These are phyloP conservation scores for Colletotrichum trifolii DNA, from an alignment of 2,329 filamentous ascomycete species.

Conservation along the genomic window DNA sequence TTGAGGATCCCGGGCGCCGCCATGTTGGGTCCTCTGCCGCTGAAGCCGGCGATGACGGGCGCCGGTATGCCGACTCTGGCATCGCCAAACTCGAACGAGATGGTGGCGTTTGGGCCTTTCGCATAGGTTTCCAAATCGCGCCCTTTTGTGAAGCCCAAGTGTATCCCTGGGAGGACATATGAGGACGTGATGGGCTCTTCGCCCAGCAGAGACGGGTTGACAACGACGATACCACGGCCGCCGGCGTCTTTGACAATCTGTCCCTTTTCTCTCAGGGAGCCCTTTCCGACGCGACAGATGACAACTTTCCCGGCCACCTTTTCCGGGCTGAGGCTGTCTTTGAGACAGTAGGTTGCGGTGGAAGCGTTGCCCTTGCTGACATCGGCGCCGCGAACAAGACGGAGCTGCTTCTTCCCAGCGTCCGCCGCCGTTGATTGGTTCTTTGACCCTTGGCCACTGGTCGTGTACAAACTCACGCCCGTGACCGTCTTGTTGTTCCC, in stretches of 20 bases:
- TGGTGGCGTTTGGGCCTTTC: slow-evolving; percentile 3
- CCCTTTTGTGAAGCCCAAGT: background rate
- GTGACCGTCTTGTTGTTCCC: slow-evolving; percentile 12
- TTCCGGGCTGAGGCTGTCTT: slow-evolving; percentile 12
- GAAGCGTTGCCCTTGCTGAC: slow-evolving; percentile 6
- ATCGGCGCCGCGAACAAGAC: background rate
- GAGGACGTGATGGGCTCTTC: background rate
- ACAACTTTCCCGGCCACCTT: slow-evolving; percentile 11
- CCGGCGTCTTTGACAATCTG: slow-evolving; percentile 12
- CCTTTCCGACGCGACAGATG: slow-evolving; percentile 4
- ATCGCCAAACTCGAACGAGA: slow-evolving; percentile 6
- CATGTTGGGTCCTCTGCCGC: slow-evolving; percentile 27
- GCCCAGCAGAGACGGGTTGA: background rate
- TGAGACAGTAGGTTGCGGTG: background rate
- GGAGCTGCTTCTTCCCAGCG: background rate
- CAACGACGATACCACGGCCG: slow-evolving; percentile 17
- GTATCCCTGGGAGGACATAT: slow-evolving; percentile 9
- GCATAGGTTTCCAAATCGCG: slow-evolving; percentile 9
- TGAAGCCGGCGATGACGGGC: slow-evolving; percentile 32
- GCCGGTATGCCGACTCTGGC: slow-evolving; percentile 19
- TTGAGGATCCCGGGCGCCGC: slow-evolving; percentile 24
- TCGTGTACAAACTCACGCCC: slow-evolving; percentile 12
- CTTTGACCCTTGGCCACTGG: slow-evolving; percentile 1
- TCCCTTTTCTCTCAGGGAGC: background rate
- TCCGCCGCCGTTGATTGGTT: background rate